Percentiles rank a stretch among this genome's conserved stretches.
phyloP scores from a whole-genome alignment of 306 rosid genomes.

The Glycine soja region DNA sequence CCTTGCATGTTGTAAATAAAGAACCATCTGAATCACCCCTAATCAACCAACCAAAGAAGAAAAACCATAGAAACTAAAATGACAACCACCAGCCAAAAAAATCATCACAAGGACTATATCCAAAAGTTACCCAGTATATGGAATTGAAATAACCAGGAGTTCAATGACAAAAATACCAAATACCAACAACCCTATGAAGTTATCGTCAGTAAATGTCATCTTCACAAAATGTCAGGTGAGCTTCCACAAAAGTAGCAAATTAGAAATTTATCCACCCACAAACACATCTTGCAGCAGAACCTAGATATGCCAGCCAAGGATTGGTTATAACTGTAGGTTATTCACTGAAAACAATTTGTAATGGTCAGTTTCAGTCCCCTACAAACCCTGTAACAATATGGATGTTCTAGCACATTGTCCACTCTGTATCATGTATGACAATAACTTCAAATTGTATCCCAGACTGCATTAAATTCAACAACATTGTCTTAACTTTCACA shows the following conservation, averaged over 20 bases:
- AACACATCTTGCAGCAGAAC: constrained; percentile 43
- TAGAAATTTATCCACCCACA: constrained; percentile 47
- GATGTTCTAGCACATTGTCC: constrained; percentile 33
- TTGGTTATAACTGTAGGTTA: constrained; percentile 43
- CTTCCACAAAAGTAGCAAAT: constrained; percentile 36
- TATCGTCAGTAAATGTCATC: constrained; percentile 42
- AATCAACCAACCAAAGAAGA: neutral
- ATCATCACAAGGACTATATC: neutral
- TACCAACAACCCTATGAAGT: constrained; percentile 36
- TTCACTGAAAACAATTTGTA: constrained; percentile 37
- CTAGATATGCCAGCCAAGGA: constrained; percentile 48
- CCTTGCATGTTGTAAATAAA: neutral
- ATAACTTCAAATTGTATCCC: constrained; percentile 40
- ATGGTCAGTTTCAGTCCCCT: constrained; percentile 44
- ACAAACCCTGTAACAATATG: constrained; percentile 37
- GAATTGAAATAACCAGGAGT: constrained; percentile 42
- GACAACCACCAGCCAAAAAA: constrained; percentile 11
- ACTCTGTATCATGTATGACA: constrained; percentile 20
- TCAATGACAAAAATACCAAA: constrained; percentile 48
- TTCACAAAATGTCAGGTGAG: constrained; percentile 45
- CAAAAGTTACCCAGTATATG: neutral
- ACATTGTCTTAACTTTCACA: constrained; percentile 49
- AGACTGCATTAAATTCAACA: constrained; percentile 49
- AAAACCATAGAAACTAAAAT: constrained; percentile 18
- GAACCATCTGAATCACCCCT: constrained; percentile 10